Conservation (phyloP, 805 yeast genomes). For the Ogataea siamensis region DNA sequence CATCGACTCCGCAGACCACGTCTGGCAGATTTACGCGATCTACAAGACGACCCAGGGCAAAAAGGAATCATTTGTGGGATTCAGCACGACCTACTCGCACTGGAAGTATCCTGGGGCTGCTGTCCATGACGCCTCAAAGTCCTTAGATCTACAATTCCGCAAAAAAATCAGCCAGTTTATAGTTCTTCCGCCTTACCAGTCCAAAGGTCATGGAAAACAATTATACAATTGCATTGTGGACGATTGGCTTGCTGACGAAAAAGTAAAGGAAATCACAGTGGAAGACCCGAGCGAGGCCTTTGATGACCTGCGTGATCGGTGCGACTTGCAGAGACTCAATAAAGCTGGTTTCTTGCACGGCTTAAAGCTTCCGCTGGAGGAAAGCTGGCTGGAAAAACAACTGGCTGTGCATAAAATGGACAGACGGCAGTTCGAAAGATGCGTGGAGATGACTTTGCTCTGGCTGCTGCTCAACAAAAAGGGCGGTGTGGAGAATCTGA, state of each 20-base stretch:
- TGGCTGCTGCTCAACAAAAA: conserved; percentile 35
- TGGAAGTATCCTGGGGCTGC: conserved; percentile 65
- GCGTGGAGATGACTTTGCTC: conserved; percentile 71
- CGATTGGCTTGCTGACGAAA: conserved; percentile 51
- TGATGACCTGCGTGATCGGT: conserved; percentile 85
- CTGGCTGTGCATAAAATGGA: conserved; percentile 57
- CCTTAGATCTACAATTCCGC: conserved; percentile 39
- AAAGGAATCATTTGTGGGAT: conserved; percentile 62
- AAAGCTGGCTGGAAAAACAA: conserved; percentile 40
- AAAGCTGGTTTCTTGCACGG: conserved; percentile 32
- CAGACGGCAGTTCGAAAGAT: conserved; percentile 71
- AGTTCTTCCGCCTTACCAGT: conserved; percentile 81
- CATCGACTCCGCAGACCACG: conserved; percentile 70
- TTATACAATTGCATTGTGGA: conserved; percentile 58
- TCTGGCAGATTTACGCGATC: conserved; percentile 76
- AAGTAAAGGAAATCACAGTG: conserved; percentile 71
- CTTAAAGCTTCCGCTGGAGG: conserved; percentile 27
- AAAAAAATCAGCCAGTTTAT: conserved; percentile 86
- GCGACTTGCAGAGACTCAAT: conserved; percentile 59
- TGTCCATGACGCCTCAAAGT: conserved; percentile 44
- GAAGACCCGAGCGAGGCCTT: conserved; percentile 94
- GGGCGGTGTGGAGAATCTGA: conserved; percentile 23
- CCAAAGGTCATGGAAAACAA: conserved; percentile 64
- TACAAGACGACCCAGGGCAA: conserved; percentile 36
- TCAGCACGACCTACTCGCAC: conserved; percentile 78